Percentiles rank a stretch among this genome's conserved stretches.
Conservation (phyloP, 768 basidiomycete species). For the Naganishia onofrii region DNA sequence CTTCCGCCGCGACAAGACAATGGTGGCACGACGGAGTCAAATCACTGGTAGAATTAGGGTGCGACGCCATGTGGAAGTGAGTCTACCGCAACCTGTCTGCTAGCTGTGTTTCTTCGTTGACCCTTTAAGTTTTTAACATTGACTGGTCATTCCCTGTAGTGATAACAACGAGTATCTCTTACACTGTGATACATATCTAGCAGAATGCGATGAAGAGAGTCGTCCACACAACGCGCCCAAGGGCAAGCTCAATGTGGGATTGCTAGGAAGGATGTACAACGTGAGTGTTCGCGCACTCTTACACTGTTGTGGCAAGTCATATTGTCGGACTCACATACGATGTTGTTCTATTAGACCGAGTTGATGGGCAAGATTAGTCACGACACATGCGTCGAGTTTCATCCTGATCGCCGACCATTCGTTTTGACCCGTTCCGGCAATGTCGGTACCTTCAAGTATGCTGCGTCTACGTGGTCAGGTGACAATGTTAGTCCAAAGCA, state of each 20-base stretch:
- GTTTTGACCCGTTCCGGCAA: slow-evolving; percentile 50
- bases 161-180: slow-evolving; percentile 52
- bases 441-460: slow-evolving; percentile 48
- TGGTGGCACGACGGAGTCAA: slow-evolving; percentile 51
- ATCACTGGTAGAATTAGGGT: slow-evolving; percentile 42
- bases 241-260: slow-evolving; percentile 38
- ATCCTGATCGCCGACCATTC: slow-evolving; percentile 43
- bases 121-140: background rate
- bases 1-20: slow-evolving; percentile 38
- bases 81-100: slow-evolving; percentile 6
- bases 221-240: slow-evolving; percentile 30
- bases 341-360: slow-evolving; percentile 24
- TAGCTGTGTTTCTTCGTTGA: background rate
- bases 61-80: slow-evolving; percentile 52
- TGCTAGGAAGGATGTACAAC: slow-evolving; percentile 47
- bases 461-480: slow-evolving; percentile 47
- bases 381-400: slow-evolving; percentile 36
- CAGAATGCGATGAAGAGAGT: slow-evolving; percentile 33
- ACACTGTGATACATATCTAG: slow-evolving; percentile 42
- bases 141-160: slow-evolving; percentile 26
- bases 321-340: too few species aligned
- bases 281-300: slow-evolving; percentile 27
- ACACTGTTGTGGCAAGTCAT: background rate
- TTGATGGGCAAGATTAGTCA: slow-evolving; percentile 33
- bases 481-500: slow-evolving; percentile 41